Evolutionary conservation across 768 basidiomycete species (phyloP), one percentile per base, ranked within the genome.

Genomic region (Lactifluus pinguis): DNA sequence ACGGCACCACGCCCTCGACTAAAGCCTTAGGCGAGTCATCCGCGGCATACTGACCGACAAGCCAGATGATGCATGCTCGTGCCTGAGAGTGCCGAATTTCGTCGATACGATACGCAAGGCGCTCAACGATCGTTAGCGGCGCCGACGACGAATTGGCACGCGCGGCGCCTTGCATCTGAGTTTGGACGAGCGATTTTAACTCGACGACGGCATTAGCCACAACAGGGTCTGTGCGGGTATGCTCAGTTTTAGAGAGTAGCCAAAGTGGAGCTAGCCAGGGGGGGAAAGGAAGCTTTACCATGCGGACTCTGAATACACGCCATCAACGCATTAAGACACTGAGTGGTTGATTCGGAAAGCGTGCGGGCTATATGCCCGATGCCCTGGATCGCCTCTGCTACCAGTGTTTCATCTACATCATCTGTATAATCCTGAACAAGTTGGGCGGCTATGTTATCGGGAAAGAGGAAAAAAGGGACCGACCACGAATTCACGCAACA

Each of bases 31-130:
- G 72, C 64, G 44, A 71, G 7, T 78, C 76, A 13, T 85, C 80
- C 14, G 78, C 78, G 17, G 88, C 82, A 69, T 92, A 92, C 70
- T 97, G 92, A 0, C 95, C 95, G 0, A 93, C 92, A 0, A 98
- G 81, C 93, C 95, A 97, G 29, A 92, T 74, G 1, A 98, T 84
- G 66, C 89, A 93, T 0, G 95, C 92, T 34, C 91, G 77, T 1
- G 95, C 93, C 67, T 84, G 81, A 1, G 85, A 77, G 66, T 94
- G 90, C 7, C 76, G 80, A 53, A 98, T 89, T 54, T 84, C 85
- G 51, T 92, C 89, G 49, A 95, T 80, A 36, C 82, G 80, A 52
- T 81, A 78, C 0, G 92, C 91, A 6, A 98, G 82, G 39, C 84
- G 82, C 3, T 84, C 80, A n/a, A 95, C 85, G 63, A 95, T 87